Base-by-base conservation (phyloP, 306 rosid species). In the Lagenaria siceraria region DNA sequence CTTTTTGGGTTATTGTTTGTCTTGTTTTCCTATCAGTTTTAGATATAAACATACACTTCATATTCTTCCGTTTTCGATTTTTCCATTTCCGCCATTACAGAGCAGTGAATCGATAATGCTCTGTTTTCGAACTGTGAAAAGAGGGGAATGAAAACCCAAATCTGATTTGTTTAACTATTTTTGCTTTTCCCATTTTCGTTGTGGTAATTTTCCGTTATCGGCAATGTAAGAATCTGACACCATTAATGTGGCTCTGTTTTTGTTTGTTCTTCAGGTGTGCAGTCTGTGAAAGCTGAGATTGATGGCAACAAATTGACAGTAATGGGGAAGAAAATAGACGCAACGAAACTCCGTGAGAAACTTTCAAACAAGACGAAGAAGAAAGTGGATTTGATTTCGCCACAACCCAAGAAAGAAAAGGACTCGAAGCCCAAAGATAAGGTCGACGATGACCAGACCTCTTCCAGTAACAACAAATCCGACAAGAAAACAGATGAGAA, bases 351-450 rank as follows among this genome's bases (percentile, higher is more conserved):
- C 60, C 64, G 80, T 35, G 92, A 91, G 12, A 76, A 78, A 33
- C 84, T 93, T 0, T 72, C 86, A 2, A 21, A 35, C 40, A 88
- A 88, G 74, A 75, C 74, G 17, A 89, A 86, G 81, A 93, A 87
- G 87, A 87, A 87, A 58, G 96, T 89, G 9, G 91, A 91, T 13
- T 81, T 86, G 35, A 7, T 85, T 49, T 88, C 92, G 46, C 90
- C 93, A 1, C 83, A 71, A 38, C 89, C 85, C 2, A 92, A 88
- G 19, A 90, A 90, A 38, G 82, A 84, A 29, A 82, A 84, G 5
- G 84, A 83, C 62, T 65, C 78, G 64, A 84, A 84, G 9, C 81
- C 80, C 54, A 56, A 63, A 18, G 46, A 31, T 17, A 63, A 63
- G 43, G 7, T 52, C 73, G 79, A 80, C 71, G 66, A 13, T 7